Base-by-base conservation (phyloP, 2,329 filamentous ascomycete genomes). In the Arthrobotrys conoides region DNA sequence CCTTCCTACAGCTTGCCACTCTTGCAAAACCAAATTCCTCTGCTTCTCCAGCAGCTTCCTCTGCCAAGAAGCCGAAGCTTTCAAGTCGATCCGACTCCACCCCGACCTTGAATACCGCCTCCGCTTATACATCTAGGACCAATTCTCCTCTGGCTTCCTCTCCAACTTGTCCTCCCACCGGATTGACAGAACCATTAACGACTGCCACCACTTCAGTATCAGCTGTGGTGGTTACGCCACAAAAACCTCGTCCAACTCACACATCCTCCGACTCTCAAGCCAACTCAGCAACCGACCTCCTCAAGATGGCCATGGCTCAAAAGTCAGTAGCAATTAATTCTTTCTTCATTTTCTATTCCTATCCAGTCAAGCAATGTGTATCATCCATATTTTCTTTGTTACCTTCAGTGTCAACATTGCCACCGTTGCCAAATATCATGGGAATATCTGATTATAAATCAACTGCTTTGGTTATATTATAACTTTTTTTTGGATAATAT, bases 261-360 rank as follows among this genome's bases (percentile, higher is more conserved):
- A 73, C 79, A n/a, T 80, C 81, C 27, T 71, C 71, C 55, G 81
- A 81, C 64, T 69, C 67, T 5, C 71, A 79, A 46, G 67, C 67
- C 44, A 82, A 76, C 75, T 80, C 81, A 9, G 81, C 81, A 44
- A 81, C 81, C 22, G 81, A 82, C 66, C 79, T 82, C 70, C 65
- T 82, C 38, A 80, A 81, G 66, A 79, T 81, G 65, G 81, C 82
- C 64, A 81, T 81, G 76, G 81, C 80, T 41, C 81, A 82, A 76
- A 82, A 81, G 81, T 82, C 10, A 70, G 76, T 75, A 51, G n/a
- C 24, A 16, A 24, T 27, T 12, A 44, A 44, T 48, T 48, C 6
- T 20, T 24, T 18, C 16, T 41, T 14, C 14, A 8, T 30, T 16
- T 5, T 24, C 20, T 55, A 5, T 46, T 44, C 22, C 22, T 0